phyloP scores from a whole-genome alignment of 2,329 filamentous ascomycete species.

The Paecilomyces sp. region DNA sequence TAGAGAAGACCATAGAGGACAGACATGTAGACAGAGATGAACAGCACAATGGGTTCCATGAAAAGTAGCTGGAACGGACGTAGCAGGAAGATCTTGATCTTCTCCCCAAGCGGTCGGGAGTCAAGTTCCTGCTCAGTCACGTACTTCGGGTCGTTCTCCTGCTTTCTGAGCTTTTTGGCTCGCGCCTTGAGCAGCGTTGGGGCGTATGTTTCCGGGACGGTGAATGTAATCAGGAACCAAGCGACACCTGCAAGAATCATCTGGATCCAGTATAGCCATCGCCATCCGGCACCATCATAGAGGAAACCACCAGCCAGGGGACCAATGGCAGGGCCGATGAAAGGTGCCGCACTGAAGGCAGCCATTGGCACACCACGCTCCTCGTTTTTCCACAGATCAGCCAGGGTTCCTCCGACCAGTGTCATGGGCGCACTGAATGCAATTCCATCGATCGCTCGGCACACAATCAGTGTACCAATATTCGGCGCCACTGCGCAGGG shows the following conservation, averaged over 20 bases:
- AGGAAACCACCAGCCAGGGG: constrained; percentile 73
- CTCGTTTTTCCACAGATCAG: constrained; percentile 77
- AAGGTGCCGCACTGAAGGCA: constrained; percentile 74
- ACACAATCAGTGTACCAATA: constrained; percentile 67
- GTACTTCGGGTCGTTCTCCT: constrained; percentile 59
- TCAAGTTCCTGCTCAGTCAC: constrained; percentile 80
- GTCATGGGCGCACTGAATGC: constrained; percentile 84
- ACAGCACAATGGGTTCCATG: constrained; percentile 73
- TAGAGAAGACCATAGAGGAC: constrained; percentile 53
- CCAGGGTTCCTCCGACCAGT: constrained; percentile 71
- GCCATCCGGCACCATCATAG: constrained; percentile 62
- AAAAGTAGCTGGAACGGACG: constrained; percentile 83
- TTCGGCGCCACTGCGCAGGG: constrained; percentile 72
- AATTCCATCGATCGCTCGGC: constrained; percentile 71
- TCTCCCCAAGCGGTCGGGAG: constrained; percentile 59
- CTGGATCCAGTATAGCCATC: constrained; percentile 84
- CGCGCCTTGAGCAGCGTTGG: constrained; percentile 66
- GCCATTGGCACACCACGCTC: constrained; percentile 84
- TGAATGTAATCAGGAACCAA: constrained; percentile 74
- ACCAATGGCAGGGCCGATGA: constrained; percentile 71
- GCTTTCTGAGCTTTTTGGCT: constrained; percentile 63
- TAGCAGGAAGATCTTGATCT: constrained; percentile 66
- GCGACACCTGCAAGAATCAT: constrained; percentile 64
- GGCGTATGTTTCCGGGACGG: constrained; percentile 84
- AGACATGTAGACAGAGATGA: constrained; percentile 79